These are phyloP conservation scores for Trichocladium antarcticum DNA, from an alignment of 495 filamentous ascomycete species.

Conservation along the genomic window DNA sequence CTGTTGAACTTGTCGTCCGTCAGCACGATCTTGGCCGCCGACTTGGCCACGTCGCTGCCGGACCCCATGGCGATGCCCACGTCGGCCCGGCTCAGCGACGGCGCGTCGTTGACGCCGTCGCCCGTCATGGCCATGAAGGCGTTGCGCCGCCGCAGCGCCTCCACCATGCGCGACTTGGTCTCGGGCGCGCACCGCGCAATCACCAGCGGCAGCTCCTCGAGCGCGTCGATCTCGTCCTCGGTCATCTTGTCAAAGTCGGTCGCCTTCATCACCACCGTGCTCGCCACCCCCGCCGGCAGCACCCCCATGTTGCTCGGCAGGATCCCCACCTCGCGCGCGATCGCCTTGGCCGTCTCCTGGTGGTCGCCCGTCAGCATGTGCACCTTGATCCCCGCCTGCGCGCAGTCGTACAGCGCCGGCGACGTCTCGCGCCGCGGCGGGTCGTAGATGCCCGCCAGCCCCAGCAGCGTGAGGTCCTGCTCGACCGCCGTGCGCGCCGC, in stretches of 20 bases:
- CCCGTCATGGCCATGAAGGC: constrained; percentile 55
- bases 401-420: constrained; percentile 52
- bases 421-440: constrained; percentile 60
- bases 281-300: constrained; percentile 42
- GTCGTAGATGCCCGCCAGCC: constrained; percentile 67
- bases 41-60: constrained; percentile 85
- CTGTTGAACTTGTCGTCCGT: constrained; percentile 83
- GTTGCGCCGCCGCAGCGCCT: constrained; percentile 52
- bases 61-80: constrained; percentile 82
- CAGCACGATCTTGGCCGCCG: constrained; percentile 74
- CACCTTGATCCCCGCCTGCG: constrained; percentile 60
- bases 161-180: constrained; percentile 59
- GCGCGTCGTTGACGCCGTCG: constrained; percentile 80
- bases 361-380: constrained; percentile 80
- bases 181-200: constrained; percentile 55
- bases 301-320: constrained; percentile 47
- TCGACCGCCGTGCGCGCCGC: constrained; percentile 41
- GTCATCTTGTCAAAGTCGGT: constrained; percentile 52
- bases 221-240: constrained; percentile 47
- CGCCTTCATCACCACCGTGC: constrained; percentile 51
- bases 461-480: constrained; percentile 47
- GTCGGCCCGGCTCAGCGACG: constrained; percentile 64
- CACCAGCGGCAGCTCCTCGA: constrained; percentile 51
- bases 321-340: constrained; percentile 67
- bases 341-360: constrained; percentile 60